Evolutionary conservation across 345 rosid genomes (phyloP).

Genomic region (Excoecaria agallocha): DNA sequence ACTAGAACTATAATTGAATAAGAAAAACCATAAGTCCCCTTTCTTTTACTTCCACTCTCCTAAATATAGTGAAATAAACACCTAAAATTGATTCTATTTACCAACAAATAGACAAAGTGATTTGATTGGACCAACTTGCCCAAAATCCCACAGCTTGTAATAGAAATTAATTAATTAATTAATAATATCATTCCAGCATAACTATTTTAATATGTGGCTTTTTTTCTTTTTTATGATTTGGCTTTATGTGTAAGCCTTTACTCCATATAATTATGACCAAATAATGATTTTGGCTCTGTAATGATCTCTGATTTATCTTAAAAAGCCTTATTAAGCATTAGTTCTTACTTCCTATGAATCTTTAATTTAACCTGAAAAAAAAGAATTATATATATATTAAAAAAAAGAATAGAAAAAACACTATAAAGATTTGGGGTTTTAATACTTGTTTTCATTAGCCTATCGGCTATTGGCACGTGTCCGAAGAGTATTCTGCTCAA

Average conservation of each 20-base stretch:
- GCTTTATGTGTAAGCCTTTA: not conserved
- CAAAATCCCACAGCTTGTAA: not conserved
- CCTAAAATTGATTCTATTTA: not conserved
- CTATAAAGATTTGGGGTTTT: too few species aligned
- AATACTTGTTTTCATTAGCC: too few species aligned
- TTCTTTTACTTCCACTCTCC: not conserved
- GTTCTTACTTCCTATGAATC: too few species aligned
- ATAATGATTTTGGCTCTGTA: not conserved
- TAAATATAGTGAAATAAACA: not conserved
- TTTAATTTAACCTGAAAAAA: too few species aligned
- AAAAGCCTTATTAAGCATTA: not conserved
- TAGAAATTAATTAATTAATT: too few species aligned
- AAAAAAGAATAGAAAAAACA: too few species aligned
- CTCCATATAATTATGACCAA: slow-evolving; percentile 3
- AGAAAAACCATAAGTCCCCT: not conserved
- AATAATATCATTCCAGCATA: too few species aligned
- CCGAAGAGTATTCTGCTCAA: too few species aligned
- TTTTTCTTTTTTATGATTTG: too few species aligned
- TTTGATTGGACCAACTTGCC: not conserved
- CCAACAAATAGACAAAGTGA: not conserved
- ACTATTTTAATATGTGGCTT: too few species aligned
- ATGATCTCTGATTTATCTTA: not conserved
- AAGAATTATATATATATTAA: too few species aligned
- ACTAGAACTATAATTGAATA: not conserved
- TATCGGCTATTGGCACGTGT: too few species aligned